Conservation (phyloP, 257 asterid species). For the Gynochthodes officinalis region DNA sequence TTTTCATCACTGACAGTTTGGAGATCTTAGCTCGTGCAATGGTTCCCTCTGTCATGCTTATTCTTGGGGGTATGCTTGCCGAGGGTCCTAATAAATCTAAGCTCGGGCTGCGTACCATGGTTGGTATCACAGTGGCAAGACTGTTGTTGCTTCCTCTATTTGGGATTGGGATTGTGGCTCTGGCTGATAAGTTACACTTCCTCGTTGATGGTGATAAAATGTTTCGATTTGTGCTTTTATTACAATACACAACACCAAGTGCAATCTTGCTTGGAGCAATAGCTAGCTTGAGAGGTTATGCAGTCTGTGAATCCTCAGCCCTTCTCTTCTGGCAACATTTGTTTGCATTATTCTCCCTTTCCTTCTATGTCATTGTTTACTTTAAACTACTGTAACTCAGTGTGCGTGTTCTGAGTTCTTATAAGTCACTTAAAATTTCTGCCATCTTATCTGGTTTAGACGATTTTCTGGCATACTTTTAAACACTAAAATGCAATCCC, state of each 20-base stretch:
- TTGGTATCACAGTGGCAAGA: conserved; percentile 41
- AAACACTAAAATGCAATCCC: background rate
- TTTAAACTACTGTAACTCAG: conserved; percentile 18
- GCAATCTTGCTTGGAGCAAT: conserved; percentile 46
- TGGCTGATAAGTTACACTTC: conserved; percentile 30
- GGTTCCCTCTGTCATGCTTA: conserved; percentile 47
- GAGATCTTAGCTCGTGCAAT: conserved; percentile 42
- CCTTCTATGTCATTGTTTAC: conserved; percentile 34
- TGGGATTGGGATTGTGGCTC: conserved; percentile 34
- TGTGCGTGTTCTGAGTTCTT: background rate
- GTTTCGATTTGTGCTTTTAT: conserved; percentile 35
- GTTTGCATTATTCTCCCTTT: conserved; percentile 34
- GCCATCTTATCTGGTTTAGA: background rate
- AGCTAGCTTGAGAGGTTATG: conserved; percentile 46
- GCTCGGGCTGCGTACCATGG: conserved; percentile 36
- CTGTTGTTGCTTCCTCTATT: conserved; percentile 32
- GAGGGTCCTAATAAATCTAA: conserved; percentile 44
- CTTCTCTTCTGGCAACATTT: conserved; percentile 49
- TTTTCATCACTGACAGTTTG: conserved; percentile 37
- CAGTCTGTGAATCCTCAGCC: conserved; percentile 40
- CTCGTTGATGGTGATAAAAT: conserved; percentile 34
- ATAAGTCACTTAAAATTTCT: too few relatives aligned
- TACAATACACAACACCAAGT: conserved; percentile 43
- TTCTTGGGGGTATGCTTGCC: conserved; percentile 44
- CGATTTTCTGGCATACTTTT: conserved; percentile 5